Base-by-base conservation (phyloP, 2,329 filamentous ascomycete species). In the Aspergillus caelatus region DNA sequence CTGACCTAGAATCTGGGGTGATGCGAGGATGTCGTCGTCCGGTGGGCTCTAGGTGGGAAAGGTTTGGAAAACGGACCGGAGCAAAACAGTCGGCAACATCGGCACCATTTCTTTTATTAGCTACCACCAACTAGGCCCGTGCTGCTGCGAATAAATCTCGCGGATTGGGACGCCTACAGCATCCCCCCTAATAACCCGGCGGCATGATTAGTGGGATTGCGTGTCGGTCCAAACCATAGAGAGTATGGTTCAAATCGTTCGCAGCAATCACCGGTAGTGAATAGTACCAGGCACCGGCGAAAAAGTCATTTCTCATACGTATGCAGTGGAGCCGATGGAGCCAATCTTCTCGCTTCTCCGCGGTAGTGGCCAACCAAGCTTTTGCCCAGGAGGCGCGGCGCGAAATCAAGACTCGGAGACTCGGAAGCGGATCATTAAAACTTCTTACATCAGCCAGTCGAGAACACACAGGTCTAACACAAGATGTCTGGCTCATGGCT, bases 291-390 rank as follows among this genome's bases (percentile, higher is more conserved):
- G 52, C 52, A 55, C 52, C 52, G 28, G 8, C 36, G 39, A 57
- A 30, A 30, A 57, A 46, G 21, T 16, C 11, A 23, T 21, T 9
- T 50, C 46, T 32, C 48, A 32, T 62, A 58, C 60, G 60, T 62
- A 56, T 62, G 52, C 60, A 43, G 60, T 62, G 60, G 60, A 54
- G 57, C 60, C 16, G 23, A 52, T 30, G 58, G 34, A 48, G 57
- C 57, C 53, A 57, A 56, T 30, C 53, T 28, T n/a, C 53, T 61
- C 56, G 59, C 43, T 45, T 61, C 30, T 36, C 28, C 21, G 28
- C 14, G 26, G 30, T 55, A 55, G 52, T 55, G 32, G 16, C 46
- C 26, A 28, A 41, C 58, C 50, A 60, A 60, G 58, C 58, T 60
- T 57, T 60, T 60, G 36, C 48, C 58, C 34, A 54, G 48, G 30